Conservation (phyloP, 768 basidiomycete species). For the Russula dissimulans region DNA sequence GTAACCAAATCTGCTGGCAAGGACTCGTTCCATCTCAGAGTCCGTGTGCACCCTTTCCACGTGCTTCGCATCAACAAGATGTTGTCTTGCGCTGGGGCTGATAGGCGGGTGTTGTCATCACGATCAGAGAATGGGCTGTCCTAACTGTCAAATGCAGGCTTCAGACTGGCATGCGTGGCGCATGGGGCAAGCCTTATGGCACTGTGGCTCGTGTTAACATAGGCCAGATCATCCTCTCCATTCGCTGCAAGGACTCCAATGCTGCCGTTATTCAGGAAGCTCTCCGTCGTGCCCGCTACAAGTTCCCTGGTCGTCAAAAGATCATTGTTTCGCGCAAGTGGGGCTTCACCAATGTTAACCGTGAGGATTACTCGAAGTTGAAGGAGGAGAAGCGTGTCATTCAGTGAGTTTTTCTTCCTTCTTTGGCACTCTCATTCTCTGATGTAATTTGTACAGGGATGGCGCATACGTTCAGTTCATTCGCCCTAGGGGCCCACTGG, state of each 20-base stretch:
- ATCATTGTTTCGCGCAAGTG: constrained; percentile 97
- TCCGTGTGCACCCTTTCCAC: constrained; percentile 97
- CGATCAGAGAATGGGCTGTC: background rate
- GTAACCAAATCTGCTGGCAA: constrained; percentile 97
- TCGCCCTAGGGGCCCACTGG: constrained; percentile 76
- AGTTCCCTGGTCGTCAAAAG: constrained; percentile 98
- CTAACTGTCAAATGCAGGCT: constrained; percentile 38
- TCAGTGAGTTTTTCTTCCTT: constrained; percentile 46
- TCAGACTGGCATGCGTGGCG: constrained; percentile 98
- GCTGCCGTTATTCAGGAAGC: constrained; percentile 90
- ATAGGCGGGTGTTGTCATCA: constrained; percentile 53
- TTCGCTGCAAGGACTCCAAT: constrained; percentile 87
- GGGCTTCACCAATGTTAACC: constrained; percentile 94
- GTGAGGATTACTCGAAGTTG: constrained; percentile 79
- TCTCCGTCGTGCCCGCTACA: constrained; percentile 95
- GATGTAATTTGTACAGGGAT: constrained; percentile 45
- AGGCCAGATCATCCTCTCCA: constrained; percentile 86
- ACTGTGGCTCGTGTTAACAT: constrained; percentile 95
- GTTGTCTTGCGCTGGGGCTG: constrained; percentile 98
- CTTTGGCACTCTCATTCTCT: background rate
- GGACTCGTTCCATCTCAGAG: constrained; percentile 97
- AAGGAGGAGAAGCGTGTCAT: constrained; percentile 87
- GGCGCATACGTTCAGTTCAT: constrained; percentile 95
- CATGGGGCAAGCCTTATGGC: constrained; percentile 98
- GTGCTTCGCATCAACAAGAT: constrained; percentile 99